Evolutionary conservation across 177 flowering plant genomes (phyloP).

Genomic region (Vitis hybrid): DNA sequence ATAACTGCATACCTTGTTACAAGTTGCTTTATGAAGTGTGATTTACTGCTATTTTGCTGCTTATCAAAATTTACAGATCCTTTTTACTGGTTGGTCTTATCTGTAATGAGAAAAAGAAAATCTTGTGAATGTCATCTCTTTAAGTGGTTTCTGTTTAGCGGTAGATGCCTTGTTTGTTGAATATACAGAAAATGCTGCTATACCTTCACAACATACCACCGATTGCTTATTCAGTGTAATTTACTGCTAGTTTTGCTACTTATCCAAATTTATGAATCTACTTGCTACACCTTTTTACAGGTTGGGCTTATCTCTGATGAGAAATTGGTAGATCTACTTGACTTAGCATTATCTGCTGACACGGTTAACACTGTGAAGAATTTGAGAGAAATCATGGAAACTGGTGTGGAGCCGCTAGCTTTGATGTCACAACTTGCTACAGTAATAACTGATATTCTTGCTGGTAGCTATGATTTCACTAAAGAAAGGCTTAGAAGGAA

Average conservation of each 20-base stretch:
- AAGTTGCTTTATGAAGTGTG: no score
- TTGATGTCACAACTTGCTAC: constrained; percentile 99
- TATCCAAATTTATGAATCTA: constrained; percentile 6
- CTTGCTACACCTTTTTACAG: constrained; percentile 34
- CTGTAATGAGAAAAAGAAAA: no score
- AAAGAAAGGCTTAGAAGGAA: constrained; percentile 70
- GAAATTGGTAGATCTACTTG: constrained; percentile 94
- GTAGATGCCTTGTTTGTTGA: not conserved
- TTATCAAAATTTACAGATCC: no score
- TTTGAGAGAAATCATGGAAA: constrained; percentile 87
- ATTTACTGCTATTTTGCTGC: no score
- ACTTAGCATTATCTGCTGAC: constrained; percentile 96
- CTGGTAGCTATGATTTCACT: constrained; percentile 79
- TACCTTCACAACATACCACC: not conserved
- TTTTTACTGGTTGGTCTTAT: no score
- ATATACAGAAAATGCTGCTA: not conserved
- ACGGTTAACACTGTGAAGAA: constrained; percentile 95
- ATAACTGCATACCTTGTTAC: no score
- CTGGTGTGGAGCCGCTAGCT: constrained; percentile 91
- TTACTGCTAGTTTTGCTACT: not conserved
- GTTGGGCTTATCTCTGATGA: constrained; percentile 96
- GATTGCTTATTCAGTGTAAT: not conserved
- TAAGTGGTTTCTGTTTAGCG: not conserved
- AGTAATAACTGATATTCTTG: constrained; percentile 90
- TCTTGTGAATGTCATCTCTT: not conserved